Percentiles rank a stretch among this genome's conserved stretches.
Conservation (phyloP, 306 rosid species). For the Trifolium pratense region DNA sequence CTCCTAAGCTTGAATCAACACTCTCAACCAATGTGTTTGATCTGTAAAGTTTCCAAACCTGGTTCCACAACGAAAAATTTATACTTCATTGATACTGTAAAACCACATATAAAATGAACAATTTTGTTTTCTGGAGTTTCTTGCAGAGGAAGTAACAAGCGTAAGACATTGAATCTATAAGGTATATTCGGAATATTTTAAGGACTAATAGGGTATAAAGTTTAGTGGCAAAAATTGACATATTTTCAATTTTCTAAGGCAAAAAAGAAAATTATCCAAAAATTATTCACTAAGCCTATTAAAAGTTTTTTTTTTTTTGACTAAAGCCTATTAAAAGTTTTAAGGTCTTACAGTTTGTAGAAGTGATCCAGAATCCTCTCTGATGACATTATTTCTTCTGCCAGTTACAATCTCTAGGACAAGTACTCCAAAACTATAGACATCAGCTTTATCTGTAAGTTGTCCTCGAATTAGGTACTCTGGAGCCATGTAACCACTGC, state of each 20-base stretch:
- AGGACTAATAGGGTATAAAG: too few species aligned
- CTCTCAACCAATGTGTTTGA: conserved; percentile 55
- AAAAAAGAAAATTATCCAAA: too few species aligned
- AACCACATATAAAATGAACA: not conserved
- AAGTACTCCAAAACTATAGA: conserved; percentile 79
- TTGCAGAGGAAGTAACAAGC: not conserved
- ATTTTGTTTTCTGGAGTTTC: too few species aligned
- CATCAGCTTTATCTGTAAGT: conserved; percentile 86
- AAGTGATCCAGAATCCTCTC: conserved; percentile 65
- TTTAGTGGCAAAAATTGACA: too few species aligned
- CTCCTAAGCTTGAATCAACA: conserved; percentile 62
- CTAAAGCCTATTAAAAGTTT: not conserved
- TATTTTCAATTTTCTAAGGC: not conserved
- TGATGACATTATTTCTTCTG: conserved; percentile 67
- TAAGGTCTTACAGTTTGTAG: conserved; percentile 64
- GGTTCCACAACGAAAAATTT: conserved; percentile 12
- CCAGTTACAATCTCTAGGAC: conserved; percentile 82
- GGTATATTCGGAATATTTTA: too few species aligned
- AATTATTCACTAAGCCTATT: not conserved
- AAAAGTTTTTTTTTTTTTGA: too few species aligned
- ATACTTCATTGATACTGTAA: too few species aligned
- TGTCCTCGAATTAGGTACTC: conserved; percentile 89
- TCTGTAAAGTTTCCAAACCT: conserved; percentile 75
- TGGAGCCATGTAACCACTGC: conserved; percentile 93
- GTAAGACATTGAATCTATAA: not conserved